Evolutionary conservation across 305 asterid species (phyloP).

Genomic region (Lippia alba): DNA sequence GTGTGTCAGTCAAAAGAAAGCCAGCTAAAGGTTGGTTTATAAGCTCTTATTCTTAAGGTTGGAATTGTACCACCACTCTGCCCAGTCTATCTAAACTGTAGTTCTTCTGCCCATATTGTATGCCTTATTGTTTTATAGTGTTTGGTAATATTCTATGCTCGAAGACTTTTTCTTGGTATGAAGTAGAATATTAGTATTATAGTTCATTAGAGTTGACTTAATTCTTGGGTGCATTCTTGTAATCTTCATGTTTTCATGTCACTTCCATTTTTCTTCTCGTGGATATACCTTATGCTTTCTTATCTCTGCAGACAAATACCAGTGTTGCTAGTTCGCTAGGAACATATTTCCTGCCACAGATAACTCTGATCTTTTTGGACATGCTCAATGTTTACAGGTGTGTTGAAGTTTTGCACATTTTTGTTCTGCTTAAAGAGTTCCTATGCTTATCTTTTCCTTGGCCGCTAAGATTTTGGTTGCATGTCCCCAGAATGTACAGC

Average conservation of each 20-base stretch:
- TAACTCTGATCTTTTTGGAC: slow-evolving; percentile 76
- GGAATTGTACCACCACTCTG: too few relatives aligned
- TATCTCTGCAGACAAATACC: slow-evolving; percentile 83
- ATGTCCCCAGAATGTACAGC: slow-evolving; percentile 82
- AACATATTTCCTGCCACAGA: slow-evolving; percentile 78
- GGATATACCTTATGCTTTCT: slow-evolving; percentile 6
- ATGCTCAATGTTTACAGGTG: slow-evolving; percentile 95
- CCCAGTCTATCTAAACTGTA: slow-evolving; percentile 1
- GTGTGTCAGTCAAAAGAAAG: too few relatives aligned
- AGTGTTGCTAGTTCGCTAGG: slow-evolving; percentile 89
- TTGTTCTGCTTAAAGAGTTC: slow-evolving; percentile 6
- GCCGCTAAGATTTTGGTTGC: slow-evolving; percentile 34
- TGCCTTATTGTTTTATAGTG: background rate
- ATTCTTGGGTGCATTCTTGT: slow-evolving; percentile 32
- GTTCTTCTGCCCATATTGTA: slow-evolving; percentile 15
- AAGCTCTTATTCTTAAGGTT: too few relatives aligned
- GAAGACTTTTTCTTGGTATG: background rate
- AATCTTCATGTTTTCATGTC: slow-evolving; percentile 33
- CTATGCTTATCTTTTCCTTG: slow-evolving; percentile 16
- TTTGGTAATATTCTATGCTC: slow-evolving; percentile 10
- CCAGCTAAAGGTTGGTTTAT: too few relatives aligned
- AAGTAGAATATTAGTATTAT: background rate
- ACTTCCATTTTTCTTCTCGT: slow-evolving; percentile 15
- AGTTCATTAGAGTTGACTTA: slow-evolving; percentile 2
- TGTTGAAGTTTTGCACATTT: slow-evolving; percentile 9